A percentile compares a stretch with the other conserved stretches of the same genome.
phyloP scores from a whole-genome alignment of 2,329 filamentous ascomycete species.

The Rutstroemia sp. region DNA sequence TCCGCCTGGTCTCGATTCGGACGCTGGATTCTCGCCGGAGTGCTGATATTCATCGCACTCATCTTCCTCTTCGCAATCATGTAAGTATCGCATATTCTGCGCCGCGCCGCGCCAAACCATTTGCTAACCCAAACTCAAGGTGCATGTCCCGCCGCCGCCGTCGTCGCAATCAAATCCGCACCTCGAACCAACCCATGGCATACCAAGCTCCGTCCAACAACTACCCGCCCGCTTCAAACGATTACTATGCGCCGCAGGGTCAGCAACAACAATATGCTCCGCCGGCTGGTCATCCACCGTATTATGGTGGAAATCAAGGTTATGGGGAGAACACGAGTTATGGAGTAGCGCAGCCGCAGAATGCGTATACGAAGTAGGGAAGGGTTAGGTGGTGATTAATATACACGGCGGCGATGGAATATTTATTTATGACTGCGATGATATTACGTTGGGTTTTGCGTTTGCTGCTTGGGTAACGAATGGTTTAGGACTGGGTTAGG shows the following conservation, averaged over 20 bases:
- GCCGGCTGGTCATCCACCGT: constrained; percentile 8
- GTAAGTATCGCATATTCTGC: constrained; percentile 8
- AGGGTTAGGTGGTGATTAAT: background rate
- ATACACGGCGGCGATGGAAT: too few relatives aligned
- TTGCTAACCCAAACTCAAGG: background rate
- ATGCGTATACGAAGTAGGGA: constrained; percentile 8
- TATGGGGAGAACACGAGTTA: constrained; percentile 9
- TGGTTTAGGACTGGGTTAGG: too few relatives aligned
- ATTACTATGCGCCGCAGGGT: background rate
- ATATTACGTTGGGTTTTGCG: too few relatives aligned
- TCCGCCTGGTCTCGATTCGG: constrained; percentile 17
- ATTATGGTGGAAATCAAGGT: background rate
- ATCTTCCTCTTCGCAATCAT: constrained; percentile 12
- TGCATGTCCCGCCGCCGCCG: background rate
- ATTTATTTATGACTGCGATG: too few relatives aligned
- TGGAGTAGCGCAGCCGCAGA: constrained; percentile 16
- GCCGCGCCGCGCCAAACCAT: background rate
- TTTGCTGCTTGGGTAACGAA: too few relatives aligned
- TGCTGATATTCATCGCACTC: constrained; percentile 17
- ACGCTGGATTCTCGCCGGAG: constrained; percentile 18
- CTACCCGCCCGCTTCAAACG: background rate
- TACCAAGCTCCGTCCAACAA: background rate
- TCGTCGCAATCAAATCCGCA: constrained; percentile 8
- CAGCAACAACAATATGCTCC: constrained; percentile 11
- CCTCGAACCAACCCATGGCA: constrained; percentile 4